Evolutionary conservation across 179 eudicot species (phyloP).

Genomic region (Nepenthes alata): DNA sequence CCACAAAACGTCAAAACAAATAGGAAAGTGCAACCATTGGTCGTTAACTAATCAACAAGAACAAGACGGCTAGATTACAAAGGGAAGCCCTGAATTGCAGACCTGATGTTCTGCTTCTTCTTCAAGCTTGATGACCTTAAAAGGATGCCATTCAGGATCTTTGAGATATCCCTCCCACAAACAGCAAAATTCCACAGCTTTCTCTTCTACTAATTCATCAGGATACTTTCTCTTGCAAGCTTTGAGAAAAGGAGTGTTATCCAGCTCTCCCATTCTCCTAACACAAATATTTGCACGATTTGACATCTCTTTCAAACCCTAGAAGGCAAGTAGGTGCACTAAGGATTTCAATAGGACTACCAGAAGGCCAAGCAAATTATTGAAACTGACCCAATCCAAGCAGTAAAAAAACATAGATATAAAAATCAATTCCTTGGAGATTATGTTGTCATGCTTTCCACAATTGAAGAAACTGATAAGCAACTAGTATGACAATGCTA

Average conservation of each 20-base stretch:
- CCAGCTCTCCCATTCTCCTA: constrained; percentile 42
- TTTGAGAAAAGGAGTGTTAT: constrained; percentile 23
- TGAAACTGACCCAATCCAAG: neutral
- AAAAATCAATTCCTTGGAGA: neutral
- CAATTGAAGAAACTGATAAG: too few species aligned
- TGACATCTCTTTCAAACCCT: constrained; percentile 33
- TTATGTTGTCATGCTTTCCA: too few species aligned
- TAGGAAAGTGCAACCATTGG: too few species aligned
- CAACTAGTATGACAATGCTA: too few species aligned
- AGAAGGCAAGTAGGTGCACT: neutral
- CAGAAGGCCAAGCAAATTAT: constrained; percentile 1
- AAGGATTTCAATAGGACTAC: constrained; percentile 9
- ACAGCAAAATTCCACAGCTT: constrained; percentile 37
- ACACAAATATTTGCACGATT: constrained; percentile 26
- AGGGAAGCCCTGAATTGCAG: neutral
- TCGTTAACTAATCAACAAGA: too few species aligned
- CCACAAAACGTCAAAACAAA: too few species aligned
- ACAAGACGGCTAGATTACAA: too few species aligned
- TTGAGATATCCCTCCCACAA: constrained; percentile 43
- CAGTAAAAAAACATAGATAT: neutral
- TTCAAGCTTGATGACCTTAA: constrained; percentile 19
- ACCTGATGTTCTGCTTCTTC: constrained; percentile 26
- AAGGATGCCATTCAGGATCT: constrained; percentile 44
- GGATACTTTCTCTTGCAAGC: constrained; percentile 30
- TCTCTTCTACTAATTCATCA: constrained; percentile 38